Evolutionary conservation across 2,329 filamentous ascomycete genomes (phyloP).

Genomic region (Phialocephala subalpina): DNA sequence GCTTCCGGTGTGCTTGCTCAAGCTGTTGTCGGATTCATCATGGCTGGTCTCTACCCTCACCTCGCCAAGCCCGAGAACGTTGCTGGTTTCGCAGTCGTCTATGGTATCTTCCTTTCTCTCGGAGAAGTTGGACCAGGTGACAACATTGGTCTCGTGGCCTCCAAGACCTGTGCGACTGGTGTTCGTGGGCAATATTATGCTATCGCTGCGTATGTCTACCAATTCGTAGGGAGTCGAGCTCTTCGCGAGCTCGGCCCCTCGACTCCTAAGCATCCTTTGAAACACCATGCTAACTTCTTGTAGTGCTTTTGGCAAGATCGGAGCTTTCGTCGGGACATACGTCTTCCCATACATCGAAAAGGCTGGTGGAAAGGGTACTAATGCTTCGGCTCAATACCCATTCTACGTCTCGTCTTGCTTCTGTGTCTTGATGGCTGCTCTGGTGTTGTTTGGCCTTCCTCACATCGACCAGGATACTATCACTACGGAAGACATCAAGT

Average conservation of each 20-base stretch:
- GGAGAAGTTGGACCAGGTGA: slow-evolving; percentile 88
- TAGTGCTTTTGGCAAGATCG: slow-evolving; percentile 78
- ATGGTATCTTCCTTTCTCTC: slow-evolving; percentile 79
- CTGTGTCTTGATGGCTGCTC: slow-evolving; percentile 75
- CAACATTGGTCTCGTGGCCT: slow-evolving; percentile 88
- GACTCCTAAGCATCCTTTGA: too few species aligned
- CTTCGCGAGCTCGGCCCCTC: too few species aligned
- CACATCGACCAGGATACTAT: slow-evolving; percentile 89
- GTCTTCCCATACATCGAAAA: slow-evolving; percentile 78
- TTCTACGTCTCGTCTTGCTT: slow-evolving; percentile 86
- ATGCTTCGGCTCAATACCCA: slow-evolving; percentile 79
- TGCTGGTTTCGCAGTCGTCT: slow-evolving; percentile 80
- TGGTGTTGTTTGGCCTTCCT: slow-evolving; percentile 75
- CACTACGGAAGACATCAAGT: slow-evolving; percentile 76
- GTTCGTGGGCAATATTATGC: slow-evolving; percentile 84
- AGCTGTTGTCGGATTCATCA: slow-evolving; percentile 84
- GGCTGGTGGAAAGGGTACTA: slow-evolving; percentile 62
- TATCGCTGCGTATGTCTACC: slow-evolving; percentile 74
- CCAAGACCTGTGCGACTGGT: slow-evolving; percentile 87
- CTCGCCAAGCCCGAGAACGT: slow-evolving; percentile 74
- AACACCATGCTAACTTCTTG: too few species aligned
- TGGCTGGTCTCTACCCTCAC: slow-evolving; percentile 79
- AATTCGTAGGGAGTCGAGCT: too few species aligned
- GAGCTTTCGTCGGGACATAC: slow-evolving; percentile 86
- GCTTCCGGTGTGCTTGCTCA: slow-evolving; percentile 76